Base-by-base conservation (phyloP, 768 basidiomycete species). In the Asterophora parasitica region DNA sequence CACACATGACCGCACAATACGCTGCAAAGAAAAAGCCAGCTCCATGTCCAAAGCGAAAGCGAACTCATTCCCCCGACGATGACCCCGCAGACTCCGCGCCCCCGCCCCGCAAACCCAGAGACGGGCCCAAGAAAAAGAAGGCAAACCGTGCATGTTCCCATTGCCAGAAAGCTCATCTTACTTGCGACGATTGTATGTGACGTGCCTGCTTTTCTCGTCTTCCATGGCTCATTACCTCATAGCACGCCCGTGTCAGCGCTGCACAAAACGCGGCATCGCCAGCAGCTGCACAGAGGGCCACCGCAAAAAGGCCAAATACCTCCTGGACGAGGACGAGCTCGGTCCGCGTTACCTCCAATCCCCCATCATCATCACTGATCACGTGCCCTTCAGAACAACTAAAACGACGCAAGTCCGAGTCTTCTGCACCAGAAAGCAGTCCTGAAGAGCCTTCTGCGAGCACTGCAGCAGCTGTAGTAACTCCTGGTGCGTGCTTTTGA, bases 231-330 rank as follows among this genome's bases (percentile, higher is more conserved):
- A 49, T 43, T 33, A 33, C 54, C 40, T 19, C 51, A 35, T 42
- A 98, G 95, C 91, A 40, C 88, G 96, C 45, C 96, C 96, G 20
- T 99, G 96, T 69, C 89, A 91, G 55, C 82, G 96, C 34, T 99
- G 96, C 61, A 76, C 92, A 43, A 97, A 95, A 71, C 92, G 94
- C 48, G 92, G 92, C 19, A 86, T 94, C 58, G 87, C 83, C 1
- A 79, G 81, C 44, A 84, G 81, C 45, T 99, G 96, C 60, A 84
- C 88, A 13, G 96, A 99, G 61, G 96, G 96, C 1, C 87, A 88
- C 54, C 82, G 96, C 59, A 99, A 99, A 69, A 97, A 97, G 69
- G 95, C 96, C 8, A 97, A 98, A 61, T 99, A 98, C 66, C 79
- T 99, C 12, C 73, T 95, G 48, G 92, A 95, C 64, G 91, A 94